Conservation (phyloP, 768 basidiomycete species). For the Phlegmacium glaucopus region DNA sequence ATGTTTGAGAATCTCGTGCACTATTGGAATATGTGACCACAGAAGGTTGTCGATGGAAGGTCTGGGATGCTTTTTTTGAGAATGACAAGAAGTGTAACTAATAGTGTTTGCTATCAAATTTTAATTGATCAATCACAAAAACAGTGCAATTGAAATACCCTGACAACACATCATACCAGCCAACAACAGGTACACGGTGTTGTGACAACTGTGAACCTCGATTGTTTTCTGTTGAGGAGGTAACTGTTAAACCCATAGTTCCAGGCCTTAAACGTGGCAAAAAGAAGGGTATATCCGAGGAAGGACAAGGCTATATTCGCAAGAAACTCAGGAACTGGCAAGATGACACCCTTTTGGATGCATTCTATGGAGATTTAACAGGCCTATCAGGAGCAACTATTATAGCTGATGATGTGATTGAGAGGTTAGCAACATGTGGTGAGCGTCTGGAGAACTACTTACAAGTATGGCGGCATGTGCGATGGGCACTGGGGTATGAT, state of each 20-base stretch:
- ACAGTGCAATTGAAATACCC: background rate
- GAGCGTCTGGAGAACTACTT: background rate
- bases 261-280: background rate
- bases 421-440: background rate
- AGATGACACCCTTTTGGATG: background rate
- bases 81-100: background rate
- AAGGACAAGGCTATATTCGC: background rate
- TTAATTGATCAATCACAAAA: background rate
- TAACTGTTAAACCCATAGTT: background rate
- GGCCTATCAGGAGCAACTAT: background rate
- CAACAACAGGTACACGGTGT: background rate
- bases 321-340: background rate
- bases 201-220: background rate
- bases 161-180: background rate
- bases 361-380: background rate
- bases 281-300: background rate
- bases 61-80: background rate
- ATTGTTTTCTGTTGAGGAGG: background rate
- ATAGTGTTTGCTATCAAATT: background rate
- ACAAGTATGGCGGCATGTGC: background rate
- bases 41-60: background rate
- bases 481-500: background rate
- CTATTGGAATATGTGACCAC: background rate
- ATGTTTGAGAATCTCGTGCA: background rate
- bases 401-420: background rate